Evolutionary conservation across 2,329 filamentous ascomycete species (phyloP), one percentile per base, ranked within the genome.

Genomic region (Dryadomyces quercivorus): DNA sequence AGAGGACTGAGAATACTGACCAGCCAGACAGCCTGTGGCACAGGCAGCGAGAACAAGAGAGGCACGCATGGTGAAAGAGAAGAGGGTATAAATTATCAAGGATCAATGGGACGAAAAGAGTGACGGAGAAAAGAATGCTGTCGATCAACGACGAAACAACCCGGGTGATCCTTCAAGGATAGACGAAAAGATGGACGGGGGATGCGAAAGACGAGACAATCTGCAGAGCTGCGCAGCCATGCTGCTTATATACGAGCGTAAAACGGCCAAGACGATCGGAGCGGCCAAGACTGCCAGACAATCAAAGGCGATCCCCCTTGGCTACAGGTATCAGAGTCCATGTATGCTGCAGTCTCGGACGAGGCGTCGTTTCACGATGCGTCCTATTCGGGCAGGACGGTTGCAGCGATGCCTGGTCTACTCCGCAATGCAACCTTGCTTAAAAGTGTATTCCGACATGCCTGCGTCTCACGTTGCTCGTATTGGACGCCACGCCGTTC

Each of bases 101-200:
- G n/a, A n/a, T n/a, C n/a, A n/a, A n/a, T n/a, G n/a, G n/a, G 20
- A 22, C 12, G n/a, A 18, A 49, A 53, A 16, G 34, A 53, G 43
- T 26, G 21, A 31, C 9, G 38, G 47, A 54, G 43, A 12, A 16
- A 44, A 43, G 20, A 34, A 44, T 34, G 26, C 16, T 34, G 51
- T 40, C 57, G 57, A 52, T 57, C 55, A 59, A 59, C 56, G 57
- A 59, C 55, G 46, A 54, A 54, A 45, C 22, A 48, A 54, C 36
- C 53, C 52, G 18, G 21, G 40, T 12, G 12, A 52, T 52, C 49
- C 55, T 50, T 31, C 36, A 55, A 46, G 57, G 34, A 38, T 34
- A 38, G 12, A 46, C 7, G 15, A 46, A 44, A 44, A 10, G 20
- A 49, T 12, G 15, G 12, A 54, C 42, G 7, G 31, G 22, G 40